Conservation (phyloP, 2,329 filamentous ascomycete species). For the Trichoderma sp. region DNA sequence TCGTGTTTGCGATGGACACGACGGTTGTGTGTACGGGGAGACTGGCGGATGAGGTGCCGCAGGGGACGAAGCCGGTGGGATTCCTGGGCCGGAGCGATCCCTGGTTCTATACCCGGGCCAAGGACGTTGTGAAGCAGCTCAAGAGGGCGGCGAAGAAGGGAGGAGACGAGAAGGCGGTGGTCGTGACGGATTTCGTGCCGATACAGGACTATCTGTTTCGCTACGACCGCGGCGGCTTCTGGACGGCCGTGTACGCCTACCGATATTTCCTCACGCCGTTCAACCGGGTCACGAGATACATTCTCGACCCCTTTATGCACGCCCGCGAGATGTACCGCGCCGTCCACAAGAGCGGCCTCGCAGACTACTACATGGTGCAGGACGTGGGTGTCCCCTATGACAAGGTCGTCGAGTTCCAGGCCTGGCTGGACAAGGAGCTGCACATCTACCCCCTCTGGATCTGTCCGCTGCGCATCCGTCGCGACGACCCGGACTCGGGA, state of each 20-base stretch:
- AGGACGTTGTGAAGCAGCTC: constrained; percentile 44
- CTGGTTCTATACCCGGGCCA: constrained; percentile 74
- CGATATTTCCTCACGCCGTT: constrained; percentile 66
- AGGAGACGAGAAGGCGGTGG: constrained; percentile 23
- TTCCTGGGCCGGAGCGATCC: constrained; percentile 65
- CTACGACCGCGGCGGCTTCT: constrained; percentile 71
- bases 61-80: constrained; percentile 40
- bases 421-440: constrained; percentile 51
- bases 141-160: constrained; percentile 28
- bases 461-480: constrained; percentile 53
- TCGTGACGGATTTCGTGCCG: constrained; percentile 57
- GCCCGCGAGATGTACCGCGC: constrained; percentile 68
- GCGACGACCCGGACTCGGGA: constrained; percentile 45
- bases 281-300: constrained; percentile 62
- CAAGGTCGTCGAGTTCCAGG: constrained; percentile 48
- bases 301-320: constrained; percentile 64
- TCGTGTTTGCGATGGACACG: constrained; percentile 59
- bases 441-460: constrained; percentile 60
- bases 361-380: constrained; percentile 65
- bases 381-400: constrained; percentile 59
- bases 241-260: constrained; percentile 65
- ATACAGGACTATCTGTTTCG: constrained; percentile 70
- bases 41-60: constrained; percentile 52
- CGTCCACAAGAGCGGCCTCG: constrained; percentile 62
- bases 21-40: constrained; percentile 64